Base-by-base conservation (phyloP, 371 early-diverging fungal species). In the Basidiobolus meristosporus region DNA sequence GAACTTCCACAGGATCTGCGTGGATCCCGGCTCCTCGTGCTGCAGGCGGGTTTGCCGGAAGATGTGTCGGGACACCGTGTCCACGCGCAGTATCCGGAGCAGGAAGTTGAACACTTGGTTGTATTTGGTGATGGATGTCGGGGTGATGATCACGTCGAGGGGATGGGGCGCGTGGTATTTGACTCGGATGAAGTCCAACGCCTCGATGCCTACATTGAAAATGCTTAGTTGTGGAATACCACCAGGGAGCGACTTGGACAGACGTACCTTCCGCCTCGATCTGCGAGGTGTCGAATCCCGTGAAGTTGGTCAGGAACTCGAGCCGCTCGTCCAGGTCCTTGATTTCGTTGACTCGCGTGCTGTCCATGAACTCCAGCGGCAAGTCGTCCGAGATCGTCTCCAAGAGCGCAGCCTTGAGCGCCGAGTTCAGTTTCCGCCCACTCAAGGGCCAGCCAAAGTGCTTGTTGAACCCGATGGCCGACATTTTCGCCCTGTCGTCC, bases 51-150 rank as follows among this genome's bases (percentile, higher is more conserved):
- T 23, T 23, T 23, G 19, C 10, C 37, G 35, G 42, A 46, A 57
- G 7, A 53, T 46, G 17, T 54, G 50, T 31, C 60, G 57, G 18
- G 47, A 31, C 2, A 52, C 45, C 1, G 51, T 38, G 12, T 43
- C 46, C 2, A 56, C 39, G 14, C 64, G 48, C 12, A 56, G 35
- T 0, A 63, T 21, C 26, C 47, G 59, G 28, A 67, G 44, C 14
- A 62, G 41, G 38, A 63, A 64, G 4, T 47, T 48, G 36, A 67
- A 67, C 3, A 64, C 26, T 3, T 54, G 53, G 36, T 63, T 62
- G 46, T 63, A 63, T 35, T 62, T 63, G 16, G 45, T 40, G 10
- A 62, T 36, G 10, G 48, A 43, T 1, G 33, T 42, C 10, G 51
- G 46, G 1, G 60, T 59, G 21, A 67, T 63, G 31, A 67, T 42